These are phyloP conservation scores for Fusarium papillatum DNA, from an alignment of 2,329 filamentous ascomycete species.

Conservation along the genomic window DNA sequence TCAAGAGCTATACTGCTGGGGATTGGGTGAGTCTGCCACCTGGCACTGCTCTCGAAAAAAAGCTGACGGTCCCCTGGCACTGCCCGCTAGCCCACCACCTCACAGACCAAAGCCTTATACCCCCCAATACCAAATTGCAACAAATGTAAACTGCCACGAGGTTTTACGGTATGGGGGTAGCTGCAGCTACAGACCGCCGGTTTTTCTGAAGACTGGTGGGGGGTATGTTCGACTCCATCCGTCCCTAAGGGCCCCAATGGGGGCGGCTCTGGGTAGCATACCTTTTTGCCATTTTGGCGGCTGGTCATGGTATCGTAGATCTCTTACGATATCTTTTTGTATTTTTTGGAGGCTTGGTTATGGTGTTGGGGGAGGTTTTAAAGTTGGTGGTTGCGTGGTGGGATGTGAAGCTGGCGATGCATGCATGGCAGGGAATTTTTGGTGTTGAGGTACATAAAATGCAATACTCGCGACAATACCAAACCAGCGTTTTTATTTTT, in stretches of 20 bases:
- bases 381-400: not conserved
- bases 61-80: conserved; percentile 6
- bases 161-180: conserved; percentile 2
- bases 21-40: conserved; percentile 10
- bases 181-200: conserved; percentile 1
- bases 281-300: not conserved
- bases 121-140: not conserved
- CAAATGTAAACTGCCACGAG: conserved; percentile 10
- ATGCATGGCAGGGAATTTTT: not conserved
- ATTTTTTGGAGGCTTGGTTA: not conserved
- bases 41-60: not conserved
- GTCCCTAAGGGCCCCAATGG: not conserved
- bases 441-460: conserved; percentile 4
- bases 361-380: not conserved
- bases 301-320: too few species aligned
- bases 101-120: conserved; percentile 13
- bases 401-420: not conserved
- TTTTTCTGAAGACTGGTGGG: conserved; percentile 13
- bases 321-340: not conserved
- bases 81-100: conserved; percentile 1
- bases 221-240: conserved; percentile 1
- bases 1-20: not conserved
- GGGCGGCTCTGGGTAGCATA: not conserved
- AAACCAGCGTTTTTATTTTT: not conserved
- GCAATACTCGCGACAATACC: not conserved